A percentile compares a stretch with the other conserved stretches of the same genome.
Evolutionary conservation across 371 early-diverging fungal species (phyloP).

Genomic region (Polyrhizophydium stewartii): DNA sequence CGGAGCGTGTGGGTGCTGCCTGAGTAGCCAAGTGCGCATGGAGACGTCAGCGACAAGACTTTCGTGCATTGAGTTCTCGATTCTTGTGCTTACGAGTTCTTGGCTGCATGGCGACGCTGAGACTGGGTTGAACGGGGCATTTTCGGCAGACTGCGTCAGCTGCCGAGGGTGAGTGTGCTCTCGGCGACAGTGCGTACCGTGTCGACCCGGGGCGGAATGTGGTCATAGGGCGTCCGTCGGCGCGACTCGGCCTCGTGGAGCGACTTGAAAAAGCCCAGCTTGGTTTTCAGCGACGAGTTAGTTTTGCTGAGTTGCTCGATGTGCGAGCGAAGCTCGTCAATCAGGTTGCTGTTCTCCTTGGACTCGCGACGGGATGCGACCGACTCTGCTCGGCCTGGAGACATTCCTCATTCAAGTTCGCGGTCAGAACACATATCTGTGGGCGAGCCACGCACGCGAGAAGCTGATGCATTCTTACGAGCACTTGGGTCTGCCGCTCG

Average conservation of each 20-base stretch:
- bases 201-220: conserved; percentile 44
- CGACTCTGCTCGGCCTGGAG: background rate
- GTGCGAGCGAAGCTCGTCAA: conserved; percentile 34
- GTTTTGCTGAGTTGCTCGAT: conserved; percentile 30
- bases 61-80: too few species aligned
- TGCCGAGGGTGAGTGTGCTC: too few species aligned
- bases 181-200: too few species aligned
- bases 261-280: conserved; percentile 39
- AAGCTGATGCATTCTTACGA: background rate
- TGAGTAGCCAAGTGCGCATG: too few species aligned
- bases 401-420: background rate
- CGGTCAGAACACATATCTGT: background rate
- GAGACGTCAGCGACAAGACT: too few species aligned
- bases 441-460: background rate
- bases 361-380: conserved; percentile 5
- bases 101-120: too few species aligned
- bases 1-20: too few species aligned
- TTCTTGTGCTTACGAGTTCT: too few species aligned
- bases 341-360: conserved; percentile 26
- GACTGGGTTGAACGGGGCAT: too few species aligned
- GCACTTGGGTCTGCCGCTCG: conserved; percentile 8
- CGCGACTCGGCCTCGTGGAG: conserved; percentile 45
- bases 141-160: too few species aligned
- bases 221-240: conserved; percentile 39
- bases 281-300: conserved; percentile 30